Conservation (phyloP, 2,329 filamentous ascomycete species). For the Plectosphaerella plurivora region DNA sequence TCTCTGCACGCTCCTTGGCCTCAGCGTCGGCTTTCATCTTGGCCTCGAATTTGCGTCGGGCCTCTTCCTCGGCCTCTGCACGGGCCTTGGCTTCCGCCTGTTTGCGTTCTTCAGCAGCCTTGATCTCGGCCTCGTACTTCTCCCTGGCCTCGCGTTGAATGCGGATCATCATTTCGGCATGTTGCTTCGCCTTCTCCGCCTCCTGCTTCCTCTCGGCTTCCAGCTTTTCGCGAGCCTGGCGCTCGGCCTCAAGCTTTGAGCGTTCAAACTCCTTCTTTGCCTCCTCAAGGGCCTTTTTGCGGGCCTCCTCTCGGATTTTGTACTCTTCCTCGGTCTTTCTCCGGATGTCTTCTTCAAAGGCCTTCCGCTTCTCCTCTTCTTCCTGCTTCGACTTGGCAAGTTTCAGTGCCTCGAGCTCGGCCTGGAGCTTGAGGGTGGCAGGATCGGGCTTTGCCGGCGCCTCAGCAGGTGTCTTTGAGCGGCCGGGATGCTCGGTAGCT, state of each 20-base stretch:
- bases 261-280: slow-evolving; percentile 42
- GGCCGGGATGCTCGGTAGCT: slow-evolving; percentile 33
- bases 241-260: slow-evolving; percentile 41
- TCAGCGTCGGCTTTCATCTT: slow-evolving; percentile 23
- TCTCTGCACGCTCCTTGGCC: slow-evolving; percentile 29
- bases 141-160: slow-evolving; percentile 25
- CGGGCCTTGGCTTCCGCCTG: slow-evolving; percentile 32
- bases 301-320: slow-evolving; percentile 33
- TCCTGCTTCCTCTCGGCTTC: slow-evolving; percentile 39
- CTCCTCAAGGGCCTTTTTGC: slow-evolving; percentile 37
- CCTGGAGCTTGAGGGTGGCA: slow-evolving; percentile 57
- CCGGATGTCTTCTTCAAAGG: slow-evolving; percentile 39
- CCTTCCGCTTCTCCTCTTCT: slow-evolving; percentile 37
- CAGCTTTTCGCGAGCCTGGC: slow-evolving; percentile 36
- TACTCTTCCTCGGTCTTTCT: slow-evolving; percentile 42
- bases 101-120: slow-evolving; percentile 37
- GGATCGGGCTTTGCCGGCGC: slow-evolving; percentile 38
- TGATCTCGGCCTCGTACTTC: slow-evolving; percentile 34
- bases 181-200: slow-evolving; percentile 36
- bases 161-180: slow-evolving; percentile 27
- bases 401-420: slow-evolving; percentile 50
- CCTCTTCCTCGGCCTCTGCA: slow-evolving; percentile 35
- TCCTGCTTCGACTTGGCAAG: slow-evolving; percentile 39
- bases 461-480: slow-evolving; percentile 35
- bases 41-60: slow-evolving; percentile 22